Evolutionary conservation across 345 rosid species (phyloP), one percentile per base, ranked within the genome.

Genomic region (Lenwebbia sp.): DNA sequence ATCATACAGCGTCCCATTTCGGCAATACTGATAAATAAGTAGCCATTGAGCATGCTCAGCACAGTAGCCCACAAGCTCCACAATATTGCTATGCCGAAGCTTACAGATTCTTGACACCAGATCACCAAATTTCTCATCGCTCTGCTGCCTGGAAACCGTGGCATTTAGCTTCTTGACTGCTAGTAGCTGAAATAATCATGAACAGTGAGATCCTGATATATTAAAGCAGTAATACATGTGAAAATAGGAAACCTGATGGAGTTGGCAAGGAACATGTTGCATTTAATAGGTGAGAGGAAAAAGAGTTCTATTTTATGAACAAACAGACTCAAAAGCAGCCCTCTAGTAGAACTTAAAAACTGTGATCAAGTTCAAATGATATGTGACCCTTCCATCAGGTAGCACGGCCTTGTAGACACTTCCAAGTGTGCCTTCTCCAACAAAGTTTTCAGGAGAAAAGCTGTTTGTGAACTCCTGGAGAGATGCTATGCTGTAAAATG

Each of bases 391-490:
- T 86, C 96, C 94, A 87, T 92, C 93, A 25, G 96, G 98, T 89
- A 96, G 94, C 91, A 91, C 94, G 5, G 95, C 99, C 92, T 85
- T 92, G 86, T 95, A 97, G 52, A 94, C 94, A 84, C 93, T 91
- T 54, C 98, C 96, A 52, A 96, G 91, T 37, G 89, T 86, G 86
- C 98, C 99, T 91, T 95, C 93, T 56, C 99, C 99, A 55, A 97
- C 86, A 76, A 94, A 90, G 86, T 92, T 95, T 86, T 93, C 96
- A 82, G 94, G 95, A 33, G 96, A 90, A 83, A 96, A 97, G 87
- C 95, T 92, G 57, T 93, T 88, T 56, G 99, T 94, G 88, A 90
- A 93, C 86, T 94, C 95, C 93, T 97, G 99, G 89, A 97, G 98
- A 13, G 95, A 91, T 28, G 98, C 97, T 85, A 96, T 88, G 65